A percentile compares a stretch with the other conserved stretches of the same genome.
These are phyloP conservation scores for Lithospermum erythrorhizon DNA, from an alignment of 257 asterid species.

Conservation along the genomic window DNA sequence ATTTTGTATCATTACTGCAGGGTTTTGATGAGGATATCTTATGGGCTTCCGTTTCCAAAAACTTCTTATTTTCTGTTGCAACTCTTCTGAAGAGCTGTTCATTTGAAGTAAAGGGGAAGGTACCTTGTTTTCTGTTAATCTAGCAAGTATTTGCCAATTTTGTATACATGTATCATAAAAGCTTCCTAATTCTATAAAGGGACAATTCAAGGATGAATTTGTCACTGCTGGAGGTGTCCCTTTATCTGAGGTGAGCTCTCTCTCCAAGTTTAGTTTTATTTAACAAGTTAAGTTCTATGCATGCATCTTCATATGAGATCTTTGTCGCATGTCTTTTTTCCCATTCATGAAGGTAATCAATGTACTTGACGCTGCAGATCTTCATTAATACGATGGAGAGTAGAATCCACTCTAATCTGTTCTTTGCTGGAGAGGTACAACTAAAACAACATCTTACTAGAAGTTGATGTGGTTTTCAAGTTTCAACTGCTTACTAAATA, in stretches of 20 bases:
- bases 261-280: constrained; percentile 6
- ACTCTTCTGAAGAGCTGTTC: constrained; percentile 50
- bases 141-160: not conserved
- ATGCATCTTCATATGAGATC: not conserved
- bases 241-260: constrained; percentile 68
- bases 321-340: constrained; percentile 2
- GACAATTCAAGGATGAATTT: constrained; percentile 96
- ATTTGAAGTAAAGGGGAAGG: constrained; percentile 76
- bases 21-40: constrained; percentile 46
- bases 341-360: not conserved
- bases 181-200: constrained; percentile 27
- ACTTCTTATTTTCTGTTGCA: constrained; percentile 37
- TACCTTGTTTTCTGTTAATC: constrained; percentile 17
- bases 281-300: not conserved
- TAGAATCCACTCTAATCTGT: constrained; percentile 44
- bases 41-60: constrained; percentile 82
- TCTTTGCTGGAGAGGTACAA: constrained; percentile 91
- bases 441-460: not conserved
- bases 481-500: not conserved
- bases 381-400: constrained; percentile 76
- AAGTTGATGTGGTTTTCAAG: too few species aligned
- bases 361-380: constrained; percentile 35
- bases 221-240: constrained; percentile 98
- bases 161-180: constrained; percentile 6
- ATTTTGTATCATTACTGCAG: constrained; percentile 31